Evolutionary conservation across 2,329 filamentous ascomycete genomes (phyloP).

Genomic region (Xylaria sp.): DNA sequence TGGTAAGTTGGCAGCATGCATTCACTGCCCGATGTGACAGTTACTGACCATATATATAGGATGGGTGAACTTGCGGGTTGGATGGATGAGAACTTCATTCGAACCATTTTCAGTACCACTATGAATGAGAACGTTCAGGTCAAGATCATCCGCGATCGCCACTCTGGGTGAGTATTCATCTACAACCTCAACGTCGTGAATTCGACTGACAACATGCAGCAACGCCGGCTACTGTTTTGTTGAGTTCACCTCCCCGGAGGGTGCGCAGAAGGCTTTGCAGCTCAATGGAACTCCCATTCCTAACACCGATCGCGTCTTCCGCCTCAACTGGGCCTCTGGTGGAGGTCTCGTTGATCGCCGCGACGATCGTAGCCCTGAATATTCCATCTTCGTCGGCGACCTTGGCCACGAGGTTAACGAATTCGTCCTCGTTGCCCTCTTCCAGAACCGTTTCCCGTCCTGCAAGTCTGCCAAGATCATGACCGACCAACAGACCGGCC

Average conservation of each 20-base stretch:
- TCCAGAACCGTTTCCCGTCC: conserved; percentile 91
- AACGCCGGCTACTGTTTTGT: conserved; percentile 99
- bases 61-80: conserved; percentile 99
- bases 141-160: conserved; percentile 99
- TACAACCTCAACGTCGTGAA: background rate
- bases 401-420: conserved; percentile 98
- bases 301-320: conserved; percentile 92
- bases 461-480: conserved; percentile 99
- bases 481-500: conserved; percentile 95
- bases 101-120: conserved; percentile 81
- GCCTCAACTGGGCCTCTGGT: conserved; percentile 98
- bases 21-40: background rate
- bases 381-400: conserved; percentile 95
- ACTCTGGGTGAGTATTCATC: conserved; percentile 67
- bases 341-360: conserved; percentile 91
- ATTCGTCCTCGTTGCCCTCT: conserved; percentile 93
- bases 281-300: conserved; percentile 87
- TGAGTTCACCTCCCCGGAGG: conserved; percentile 77
- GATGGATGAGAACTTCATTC: conserved; percentile 99
- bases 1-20: conserved; percentile 39
- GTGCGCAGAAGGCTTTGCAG: conserved; percentile 83
- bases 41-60: conserved; percentile 46
- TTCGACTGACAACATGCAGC: conserved; percentile 40
- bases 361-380: conserved; percentile 94
- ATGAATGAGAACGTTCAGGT: conserved; percentile 95